Percentiles rank a stretch among this genome's conserved stretches.
phyloP scores from a whole-genome alignment of 306 rosid species.

The Corylus americana region DNA sequence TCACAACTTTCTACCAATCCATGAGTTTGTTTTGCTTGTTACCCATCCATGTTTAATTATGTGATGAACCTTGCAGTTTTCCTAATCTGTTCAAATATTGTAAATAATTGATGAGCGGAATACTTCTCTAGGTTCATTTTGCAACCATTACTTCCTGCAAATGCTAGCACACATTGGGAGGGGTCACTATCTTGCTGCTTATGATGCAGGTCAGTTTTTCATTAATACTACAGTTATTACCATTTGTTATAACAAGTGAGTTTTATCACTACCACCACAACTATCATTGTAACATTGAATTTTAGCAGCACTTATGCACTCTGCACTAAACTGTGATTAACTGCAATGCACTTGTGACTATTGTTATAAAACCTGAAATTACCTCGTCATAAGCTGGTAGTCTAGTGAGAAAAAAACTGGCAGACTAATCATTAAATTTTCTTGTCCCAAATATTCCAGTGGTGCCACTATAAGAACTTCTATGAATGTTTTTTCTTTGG shows the following conservation, averaged over 20 bases:
- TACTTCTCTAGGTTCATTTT: slow-evolving; percentile 62
- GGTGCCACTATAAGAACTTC: neutral
- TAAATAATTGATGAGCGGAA: slow-evolving; percentile 22
- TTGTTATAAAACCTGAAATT: neutral
- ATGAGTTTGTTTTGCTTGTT: neutral
- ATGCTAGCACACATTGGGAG: slow-evolving; percentile 78
- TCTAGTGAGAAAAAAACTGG: neutral
- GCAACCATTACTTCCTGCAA: slow-evolving; percentile 93
- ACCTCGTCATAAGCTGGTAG: slow-evolving; percentile 6
- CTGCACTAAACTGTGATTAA: neutral
- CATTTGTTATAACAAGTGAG: neutral
- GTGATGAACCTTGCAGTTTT: neutral
- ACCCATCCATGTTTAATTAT: neutral
- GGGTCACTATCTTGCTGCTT: slow-evolving; percentile 69
- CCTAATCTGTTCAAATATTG: neutral
- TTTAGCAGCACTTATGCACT: neutral
- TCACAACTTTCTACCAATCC: neutral
- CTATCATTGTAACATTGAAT: neutral
- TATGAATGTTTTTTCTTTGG: slow-evolving; percentile 6
- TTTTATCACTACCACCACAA: neutral
- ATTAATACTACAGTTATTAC: neutral
- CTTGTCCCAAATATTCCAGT: neutral
- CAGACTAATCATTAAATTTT: neutral
- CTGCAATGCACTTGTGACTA: neutral
- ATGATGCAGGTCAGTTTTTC: slow-evolving; percentile 64